Evolutionary conservation across 208 protist species (phyloP).

Genomic region (Trypanosoma lewisi): DNA sequence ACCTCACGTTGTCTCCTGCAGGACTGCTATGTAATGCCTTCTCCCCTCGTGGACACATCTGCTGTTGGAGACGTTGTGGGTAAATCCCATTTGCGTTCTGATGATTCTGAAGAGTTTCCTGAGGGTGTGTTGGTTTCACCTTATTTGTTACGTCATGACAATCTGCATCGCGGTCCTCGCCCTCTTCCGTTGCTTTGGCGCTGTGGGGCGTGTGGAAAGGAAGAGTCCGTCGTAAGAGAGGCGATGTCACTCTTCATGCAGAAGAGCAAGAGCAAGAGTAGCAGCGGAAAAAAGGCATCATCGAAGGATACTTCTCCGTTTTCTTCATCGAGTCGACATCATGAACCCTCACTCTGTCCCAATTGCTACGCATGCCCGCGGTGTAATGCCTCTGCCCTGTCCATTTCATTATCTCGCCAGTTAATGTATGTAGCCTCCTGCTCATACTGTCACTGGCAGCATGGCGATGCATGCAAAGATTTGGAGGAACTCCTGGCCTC

Average conservation of each 20-base stretch:
- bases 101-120: background rate
- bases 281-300: background rate
- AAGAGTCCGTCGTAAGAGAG: constrained; percentile 14
- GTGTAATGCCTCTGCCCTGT: constrained; percentile 28
- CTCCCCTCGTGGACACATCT: background rate
- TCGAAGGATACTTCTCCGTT: too few relatives aligned
- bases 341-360: constrained; percentile 26
- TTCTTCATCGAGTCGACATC: background rate
- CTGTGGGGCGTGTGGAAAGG: constrained; percentile 36
- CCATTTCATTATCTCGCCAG: constrained; percentile 10
- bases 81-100: background rate
- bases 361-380: constrained; percentile 59
- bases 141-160: constrained; percentile 26
- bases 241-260: background rate
- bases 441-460: constrained; percentile 52
- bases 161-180: background rate
- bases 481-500: constrained; percentile 8
- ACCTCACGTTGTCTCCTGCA: constrained; percentile 33
- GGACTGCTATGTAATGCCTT: constrained; percentile 50
- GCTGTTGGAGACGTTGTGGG: background rate
- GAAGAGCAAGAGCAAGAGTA: background rate
- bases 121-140: constrained; percentile 26
- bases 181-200: constrained; percentile 43
- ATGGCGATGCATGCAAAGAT: constrained; percentile 1
- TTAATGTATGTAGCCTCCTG: constrained; percentile 47